Conservation (phyloP, 164 flowering plant genomes). For the Euptelea pleiosperma region DNA sequence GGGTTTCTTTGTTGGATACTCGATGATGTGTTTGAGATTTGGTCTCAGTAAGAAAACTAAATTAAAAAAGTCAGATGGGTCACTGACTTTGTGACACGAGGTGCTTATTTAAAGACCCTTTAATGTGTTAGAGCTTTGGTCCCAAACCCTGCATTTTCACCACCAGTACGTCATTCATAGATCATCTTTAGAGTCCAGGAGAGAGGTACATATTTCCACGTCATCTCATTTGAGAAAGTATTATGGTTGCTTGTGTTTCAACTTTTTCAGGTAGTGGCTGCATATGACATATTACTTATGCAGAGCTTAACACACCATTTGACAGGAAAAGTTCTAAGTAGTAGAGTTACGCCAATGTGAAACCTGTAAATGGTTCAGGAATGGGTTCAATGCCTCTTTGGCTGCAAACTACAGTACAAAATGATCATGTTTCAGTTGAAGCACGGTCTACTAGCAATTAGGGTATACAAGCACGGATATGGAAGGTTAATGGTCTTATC, state of each 20-base stretch:
- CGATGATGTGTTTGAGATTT: too few species aligned
- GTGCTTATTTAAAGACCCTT: background rate
- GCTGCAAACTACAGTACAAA: slow-evolving; percentile 58
- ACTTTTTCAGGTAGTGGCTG: slow-evolving; percentile 98
- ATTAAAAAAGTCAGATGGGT: too few species aligned
- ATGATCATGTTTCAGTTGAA: slow-evolving; percentile 59
- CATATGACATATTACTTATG: slow-evolving; percentile 96
- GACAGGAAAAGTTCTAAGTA: slow-evolving; percentile 76
- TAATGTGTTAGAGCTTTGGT: background rate
- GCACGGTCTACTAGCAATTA: slow-evolving; percentile 54
- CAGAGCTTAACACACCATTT: slow-evolving; percentile 74
- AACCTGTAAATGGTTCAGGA: slow-evolving; percentile 43
- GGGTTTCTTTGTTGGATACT: too few species aligned
- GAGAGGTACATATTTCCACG: too few species aligned
- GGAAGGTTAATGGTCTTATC: slow-evolving; percentile 79
- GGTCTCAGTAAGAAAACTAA: too few species aligned
- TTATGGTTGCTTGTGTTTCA: slow-evolving; percentile 18
- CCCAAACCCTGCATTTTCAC: too few species aligned
- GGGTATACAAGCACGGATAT: slow-evolving; percentile 84
- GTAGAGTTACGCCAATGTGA: slow-evolving; percentile 86
- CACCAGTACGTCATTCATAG: too few species aligned
- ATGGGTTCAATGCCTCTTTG: slow-evolving; percentile 67
- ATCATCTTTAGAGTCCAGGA: too few species aligned
- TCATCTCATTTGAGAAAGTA: background rate
- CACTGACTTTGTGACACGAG: background rate